Conservation (phyloP, 352 stramenopile genomes). For the Thraustotheca clavata region DNA sequence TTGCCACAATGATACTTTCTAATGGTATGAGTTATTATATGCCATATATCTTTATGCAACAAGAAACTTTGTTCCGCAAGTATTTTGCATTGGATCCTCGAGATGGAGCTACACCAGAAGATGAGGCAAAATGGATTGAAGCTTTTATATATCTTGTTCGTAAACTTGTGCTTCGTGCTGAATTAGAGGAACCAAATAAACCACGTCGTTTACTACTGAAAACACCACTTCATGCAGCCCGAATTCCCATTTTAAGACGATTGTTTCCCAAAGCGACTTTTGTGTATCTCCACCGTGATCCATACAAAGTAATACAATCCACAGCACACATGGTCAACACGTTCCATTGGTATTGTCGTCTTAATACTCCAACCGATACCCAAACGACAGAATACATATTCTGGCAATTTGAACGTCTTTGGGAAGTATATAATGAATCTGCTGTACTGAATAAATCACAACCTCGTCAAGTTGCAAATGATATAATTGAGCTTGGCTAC, state of each 20-base stretch:
- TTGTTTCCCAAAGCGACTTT: conserved; percentile 28
- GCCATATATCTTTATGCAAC: conserved; percentile 32
- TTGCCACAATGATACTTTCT: conserved; percentile 28
- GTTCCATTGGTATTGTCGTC: conserved; percentile 25
- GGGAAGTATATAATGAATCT: conserved; percentile 20
- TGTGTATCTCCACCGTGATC: conserved; percentile 28
- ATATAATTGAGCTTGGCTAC: conserved; percentile 18
- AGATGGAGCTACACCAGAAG: conserved; percentile 19
- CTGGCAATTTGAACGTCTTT: conserved; percentile 25
- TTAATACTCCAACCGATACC: conserved; percentile 23
- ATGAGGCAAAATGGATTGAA: conserved; percentile 18
- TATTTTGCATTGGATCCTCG: conserved; percentile 21
- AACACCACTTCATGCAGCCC: conserved; percentile 21
- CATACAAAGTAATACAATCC: conserved; percentile 24
- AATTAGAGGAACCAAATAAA: not conserved
- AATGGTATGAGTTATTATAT: conserved; percentile 32
- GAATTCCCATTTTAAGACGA: conserved; percentile 22
- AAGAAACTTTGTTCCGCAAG: conserved; percentile 22
- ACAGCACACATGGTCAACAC: conserved; percentile 26
- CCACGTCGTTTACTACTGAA: conserved; percentile 22
- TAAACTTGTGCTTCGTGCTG: conserved; percentile 12
- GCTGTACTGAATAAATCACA: not conserved
- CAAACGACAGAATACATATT: conserved; percentile 26
- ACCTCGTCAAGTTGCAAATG: not conserved
- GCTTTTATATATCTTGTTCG: conserved; percentile 22